Evolutionary conservation across 768 basidiomycete genomes (phyloP), one percentile per base, ranked within the genome.

Genomic region (Gyrodon lividus): DNA sequence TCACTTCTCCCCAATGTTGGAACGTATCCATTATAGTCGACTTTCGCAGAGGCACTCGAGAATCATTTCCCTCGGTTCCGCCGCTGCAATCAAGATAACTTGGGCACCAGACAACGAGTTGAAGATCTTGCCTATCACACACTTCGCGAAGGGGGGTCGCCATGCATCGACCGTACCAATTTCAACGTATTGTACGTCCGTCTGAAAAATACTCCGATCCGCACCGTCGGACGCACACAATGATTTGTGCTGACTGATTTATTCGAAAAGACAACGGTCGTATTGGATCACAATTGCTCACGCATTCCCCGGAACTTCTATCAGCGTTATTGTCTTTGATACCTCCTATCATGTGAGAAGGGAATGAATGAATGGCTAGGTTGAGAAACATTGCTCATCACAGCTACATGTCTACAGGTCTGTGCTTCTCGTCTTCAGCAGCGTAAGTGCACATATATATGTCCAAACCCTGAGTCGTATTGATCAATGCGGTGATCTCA

Each of bases 41-140:
- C 87, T 2, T 92, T 92, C 63, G 87, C 90, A 43, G 67, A 82
- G 56, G 81, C 84, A n/a, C 75, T 92, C 5, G 74, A 89, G 60
- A 53, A 63, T 5, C 69, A 84, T 58, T 78, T 77, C 51, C 85
- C 89, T 8, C 68, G 68, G 37, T 87, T 89, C 64, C 72, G 73
- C 39, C 77, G 87, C 58, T 91, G 87, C 66, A 89, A 83, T 70
- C 89, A 92, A 67, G 90, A 92, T 60, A 85, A 90, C 48, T 75
- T 92, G 38, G 90, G 88, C 16, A 74, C 75, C 59, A 77, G 89
- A 58, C 76, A 75, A 12, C 67, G 59, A n/a, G 89, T 91, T 0
- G 89, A 91, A 63, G 64, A 70, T 8, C 67, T 83, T 33, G 84
- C 81, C 5, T 69, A 81, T 51, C 57, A 70, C 20, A 73, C 76